Evolutionary conservation across 768 basidiomycete genomes (phyloP).

Genomic region (Jaapia argillacea): DNA sequence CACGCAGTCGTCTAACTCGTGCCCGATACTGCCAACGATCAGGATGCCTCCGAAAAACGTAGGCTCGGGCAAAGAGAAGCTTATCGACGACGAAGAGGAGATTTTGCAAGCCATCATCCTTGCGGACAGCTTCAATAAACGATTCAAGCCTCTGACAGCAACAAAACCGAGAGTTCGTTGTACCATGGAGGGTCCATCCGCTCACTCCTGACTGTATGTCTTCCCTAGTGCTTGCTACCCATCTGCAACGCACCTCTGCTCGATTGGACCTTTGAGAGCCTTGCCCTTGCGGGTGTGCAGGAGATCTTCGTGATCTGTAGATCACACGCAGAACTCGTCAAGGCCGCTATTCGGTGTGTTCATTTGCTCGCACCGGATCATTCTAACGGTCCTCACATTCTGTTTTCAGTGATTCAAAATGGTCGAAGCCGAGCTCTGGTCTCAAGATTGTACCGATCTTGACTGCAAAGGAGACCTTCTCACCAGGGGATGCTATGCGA

Average conservation of each 20-base stretch:
- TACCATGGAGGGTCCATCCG: background rate
- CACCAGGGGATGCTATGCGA: slow-evolving; percentile 86
- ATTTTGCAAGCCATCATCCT: slow-evolving; percentile 91
- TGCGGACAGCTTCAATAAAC: slow-evolving; percentile 92
- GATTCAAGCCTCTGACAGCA: slow-evolving; percentile 84
- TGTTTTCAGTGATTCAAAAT: slow-evolving; percentile 60
- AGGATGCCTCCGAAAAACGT: slow-evolving; percentile 58
- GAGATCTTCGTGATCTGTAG: slow-evolving; percentile 94
- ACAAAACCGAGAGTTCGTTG: slow-evolving; percentile 73
- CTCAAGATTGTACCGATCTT: slow-evolving; percentile 81
- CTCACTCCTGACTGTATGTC: slow-evolving; percentile 4
- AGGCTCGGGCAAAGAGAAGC: slow-evolving; percentile 47
- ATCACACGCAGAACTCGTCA: slow-evolving; percentile 81
- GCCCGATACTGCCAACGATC: too few relatives aligned
- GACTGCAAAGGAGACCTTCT: slow-evolving; percentile 79
- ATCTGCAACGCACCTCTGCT: slow-evolving; percentile 90
- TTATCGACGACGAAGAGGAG: slow-evolving; percentile 67
- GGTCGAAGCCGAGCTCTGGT: slow-evolving; percentile 70
- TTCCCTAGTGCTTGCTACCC: slow-evolving; percentile 73
- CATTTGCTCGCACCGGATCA: too few relatives aligned
- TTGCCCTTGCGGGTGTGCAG: slow-evolving; percentile 90
- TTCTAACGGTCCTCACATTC: slow-evolving; percentile 1
- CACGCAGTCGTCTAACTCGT: too few relatives aligned
- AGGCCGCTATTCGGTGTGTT: slow-evolving; percentile 75
- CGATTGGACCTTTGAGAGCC: slow-evolving; percentile 94